These are phyloP conservation scores for Colletotrichum camelliae DNA, from an alignment of 2,329 filamentous ascomycete species.

Conservation along the genomic window DNA sequence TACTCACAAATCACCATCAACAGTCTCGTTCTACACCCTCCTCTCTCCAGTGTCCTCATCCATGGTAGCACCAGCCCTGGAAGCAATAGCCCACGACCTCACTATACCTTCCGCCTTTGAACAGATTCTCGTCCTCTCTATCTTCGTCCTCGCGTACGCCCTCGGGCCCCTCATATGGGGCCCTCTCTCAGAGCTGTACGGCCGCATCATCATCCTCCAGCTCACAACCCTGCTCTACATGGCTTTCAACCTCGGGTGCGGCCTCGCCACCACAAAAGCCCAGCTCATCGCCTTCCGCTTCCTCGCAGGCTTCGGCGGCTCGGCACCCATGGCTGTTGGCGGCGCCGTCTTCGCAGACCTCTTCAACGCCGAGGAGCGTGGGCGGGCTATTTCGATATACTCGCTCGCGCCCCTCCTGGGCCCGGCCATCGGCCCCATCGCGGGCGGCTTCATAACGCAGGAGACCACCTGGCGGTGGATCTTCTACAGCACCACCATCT, in stretches of 20 bases:
- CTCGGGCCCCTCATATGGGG: conserved; percentile 54
- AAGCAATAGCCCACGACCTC: neutral
- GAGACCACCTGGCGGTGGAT: conserved; percentile 74
- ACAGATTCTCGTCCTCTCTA: neutral
- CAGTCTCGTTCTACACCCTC: neutral
- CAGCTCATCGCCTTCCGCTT: conserved; percentile 54
- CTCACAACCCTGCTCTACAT: conserved; percentile 52
- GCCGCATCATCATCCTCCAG: conserved; percentile 46
- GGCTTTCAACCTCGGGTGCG: conserved; percentile 66
- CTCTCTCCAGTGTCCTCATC: neutral
- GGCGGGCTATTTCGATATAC: conserved; percentile 41
- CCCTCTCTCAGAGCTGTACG: conserved; percentile 55
- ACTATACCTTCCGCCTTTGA: neutral
- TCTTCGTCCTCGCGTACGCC: conserved; percentile 52
- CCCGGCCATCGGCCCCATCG: conserved; percentile 70
- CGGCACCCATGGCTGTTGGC: conserved; percentile 46
- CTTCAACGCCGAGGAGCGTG: conserved; percentile 45
- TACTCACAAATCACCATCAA: neutral
- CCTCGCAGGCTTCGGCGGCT: conserved; percentile 46
- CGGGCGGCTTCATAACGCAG: conserved; percentile 69
- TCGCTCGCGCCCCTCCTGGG: conserved; percentile 56
- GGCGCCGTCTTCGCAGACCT: conserved; percentile 47
- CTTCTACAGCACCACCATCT: conserved; percentile 71
- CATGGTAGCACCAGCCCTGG: neutral
- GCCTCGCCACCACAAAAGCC: conserved; percentile 48